Percentiles rank a stretch among this genome's conserved stretches.
phyloP scores from a whole-genome alignment of 805 yeast genomes.

The Kurtzmaniella fragi region DNA sequence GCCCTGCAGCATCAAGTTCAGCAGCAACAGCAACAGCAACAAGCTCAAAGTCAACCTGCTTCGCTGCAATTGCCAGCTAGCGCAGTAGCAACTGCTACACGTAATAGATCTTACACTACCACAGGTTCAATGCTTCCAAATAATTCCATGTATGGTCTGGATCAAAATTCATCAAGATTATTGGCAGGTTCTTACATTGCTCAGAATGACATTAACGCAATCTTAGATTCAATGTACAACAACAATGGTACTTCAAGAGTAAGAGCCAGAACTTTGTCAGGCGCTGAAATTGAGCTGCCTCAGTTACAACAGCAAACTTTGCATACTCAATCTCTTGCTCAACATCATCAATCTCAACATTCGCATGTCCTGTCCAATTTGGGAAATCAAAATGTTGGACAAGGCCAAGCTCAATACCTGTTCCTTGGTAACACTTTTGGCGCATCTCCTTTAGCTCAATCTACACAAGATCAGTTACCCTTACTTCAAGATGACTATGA shows the following conservation, averaged over 20 bases:
- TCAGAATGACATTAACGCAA: conserved; percentile 21
- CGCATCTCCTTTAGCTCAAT: background rate
- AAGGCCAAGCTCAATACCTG: conserved; percentile 5
- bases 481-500: conserved; percentile 53
- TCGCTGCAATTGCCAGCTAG: conserved; percentile 2
- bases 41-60: too few relatives aligned
- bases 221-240: conserved; percentile 17
- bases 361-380: conserved; percentile 5
- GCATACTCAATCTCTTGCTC: background rate
- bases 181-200: conserved; percentile 12
- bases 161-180: conserved; percentile 15
- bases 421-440: background rate
- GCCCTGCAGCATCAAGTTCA: conserved; percentile 7
- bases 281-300: conserved; percentile 1
- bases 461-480: conserved; percentile 11
- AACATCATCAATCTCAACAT: conserved; percentile 1
- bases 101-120: conserved; percentile 52
- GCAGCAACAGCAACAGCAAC: conserved; percentile 5
- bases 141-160: conserved; percentile 10
- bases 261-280: conserved; percentile 37
- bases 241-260: conserved; percentile 19
- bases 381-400: conserved; percentile 6
- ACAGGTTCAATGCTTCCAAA: conserved; percentile 20
- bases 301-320: background rate
- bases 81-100: conserved; percentile 5